Evolutionary conservation across 345 rosid species (phyloP).

Genomic region (Eucalyptus marginata): DNA sequence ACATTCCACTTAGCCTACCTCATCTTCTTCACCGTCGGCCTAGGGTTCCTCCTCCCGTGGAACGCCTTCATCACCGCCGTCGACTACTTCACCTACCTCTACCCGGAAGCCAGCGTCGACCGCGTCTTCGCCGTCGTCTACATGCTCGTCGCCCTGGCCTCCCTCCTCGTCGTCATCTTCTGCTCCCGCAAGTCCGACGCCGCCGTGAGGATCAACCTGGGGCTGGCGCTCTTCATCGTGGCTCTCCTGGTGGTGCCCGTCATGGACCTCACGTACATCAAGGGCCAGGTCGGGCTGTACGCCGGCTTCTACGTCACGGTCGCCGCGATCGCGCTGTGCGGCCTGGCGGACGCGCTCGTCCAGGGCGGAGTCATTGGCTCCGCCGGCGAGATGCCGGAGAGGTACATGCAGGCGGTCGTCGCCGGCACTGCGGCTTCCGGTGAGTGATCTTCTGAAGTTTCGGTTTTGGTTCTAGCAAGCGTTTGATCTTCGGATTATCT

Average conservation of each 20-base stretch:
- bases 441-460: not conserved
- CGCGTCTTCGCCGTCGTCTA: conserved; percentile 81
- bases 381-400: conserved; percentile 87
- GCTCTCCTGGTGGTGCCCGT: conserved; percentile 63
- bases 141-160: conserved; percentile 51
- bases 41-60: conserved; percentile 96
- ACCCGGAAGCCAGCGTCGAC: conserved; percentile 81
- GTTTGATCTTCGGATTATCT: not conserved
- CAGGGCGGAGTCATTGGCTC: conserved; percentile 86
- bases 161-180: conserved; percentile 40
- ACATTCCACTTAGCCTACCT: conserved; percentile 67
- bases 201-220: conserved; percentile 63
- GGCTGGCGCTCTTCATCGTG: conserved; percentile 45
- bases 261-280: conserved; percentile 58
- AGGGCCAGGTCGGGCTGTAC: conserved; percentile 68
- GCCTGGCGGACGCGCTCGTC: conserved; percentile 76
- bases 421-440: conserved; percentile 99
- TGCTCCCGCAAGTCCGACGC: conserved; percentile 67
- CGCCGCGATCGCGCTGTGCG: conserved; percentile 41
- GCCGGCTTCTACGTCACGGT: conserved; percentile 61
- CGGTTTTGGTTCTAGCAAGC: not conserved
- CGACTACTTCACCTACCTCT: conserved; percentile 89
- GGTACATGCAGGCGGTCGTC: conserved; percentile 89
- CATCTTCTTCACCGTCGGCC: conserved; percentile 75
- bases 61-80: conserved; percentile 97